Conservation (phyloP, 1,284 basidiomycete genomes). For the Pholiota adiposa region DNA sequence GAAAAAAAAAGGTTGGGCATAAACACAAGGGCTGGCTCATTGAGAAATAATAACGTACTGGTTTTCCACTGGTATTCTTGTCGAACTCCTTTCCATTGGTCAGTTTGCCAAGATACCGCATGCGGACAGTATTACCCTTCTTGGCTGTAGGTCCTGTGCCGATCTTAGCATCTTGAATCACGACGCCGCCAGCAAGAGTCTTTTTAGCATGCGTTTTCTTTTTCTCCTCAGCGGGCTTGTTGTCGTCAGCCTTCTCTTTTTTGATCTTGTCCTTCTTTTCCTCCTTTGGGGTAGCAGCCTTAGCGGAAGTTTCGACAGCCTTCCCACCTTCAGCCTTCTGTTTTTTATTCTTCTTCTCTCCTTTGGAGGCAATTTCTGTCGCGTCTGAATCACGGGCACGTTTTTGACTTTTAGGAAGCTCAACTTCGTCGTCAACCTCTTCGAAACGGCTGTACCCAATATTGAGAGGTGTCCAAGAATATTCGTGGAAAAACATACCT, state of each 20-base stretch:
- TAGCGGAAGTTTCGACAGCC: constrained; percentile 51
- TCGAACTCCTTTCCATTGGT: constrained; percentile 88
- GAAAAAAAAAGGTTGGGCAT: constrained; percentile 7
- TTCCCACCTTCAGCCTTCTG: constrained; percentile 67
- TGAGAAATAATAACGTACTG: constrained; percentile 51
- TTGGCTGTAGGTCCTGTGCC: constrained; percentile 88
- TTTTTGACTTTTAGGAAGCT: constrained; percentile 50
- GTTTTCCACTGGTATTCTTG: constrained; percentile 86
- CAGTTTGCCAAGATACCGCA: constrained; percentile 93
- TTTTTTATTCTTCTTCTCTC: constrained; percentile 80
- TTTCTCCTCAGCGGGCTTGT: constrained; percentile 41
- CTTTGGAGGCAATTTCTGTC: constrained; percentile 51
- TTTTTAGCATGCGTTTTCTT: constrained; percentile 52
- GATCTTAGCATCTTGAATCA: constrained; percentile 77
- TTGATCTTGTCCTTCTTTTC: constrained; percentile 45
- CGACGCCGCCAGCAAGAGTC: constrained; percentile 74
- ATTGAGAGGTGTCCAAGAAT: background rate
- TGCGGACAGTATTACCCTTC: constrained; percentile 81
- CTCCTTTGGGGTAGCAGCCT: constrained; percentile 36
- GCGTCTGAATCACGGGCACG: constrained; percentile 62
- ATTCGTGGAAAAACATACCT: constrained; percentile 44
- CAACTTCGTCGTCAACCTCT: constrained; percentile 47
- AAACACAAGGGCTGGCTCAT: background rate
- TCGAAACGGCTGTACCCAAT: constrained; percentile 62
- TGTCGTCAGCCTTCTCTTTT: constrained; percentile 30